phyloP scores from a whole-genome alignment of 495 filamentous ascomycete species.

The Tuber indicum region DNA sequence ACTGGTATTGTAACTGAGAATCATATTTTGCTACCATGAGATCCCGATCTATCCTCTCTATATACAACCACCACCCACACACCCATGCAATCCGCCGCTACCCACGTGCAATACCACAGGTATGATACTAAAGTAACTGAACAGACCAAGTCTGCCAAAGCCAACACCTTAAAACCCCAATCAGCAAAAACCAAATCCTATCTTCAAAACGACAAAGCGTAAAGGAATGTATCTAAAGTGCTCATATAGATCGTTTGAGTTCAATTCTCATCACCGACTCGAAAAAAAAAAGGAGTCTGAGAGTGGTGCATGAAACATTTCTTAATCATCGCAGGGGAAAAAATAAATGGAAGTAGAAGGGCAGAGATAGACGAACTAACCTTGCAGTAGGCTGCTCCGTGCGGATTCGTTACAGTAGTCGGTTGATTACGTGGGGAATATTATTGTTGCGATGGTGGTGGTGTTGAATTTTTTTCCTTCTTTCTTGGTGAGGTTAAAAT shows the following conservation, averaged over 20 bases:
- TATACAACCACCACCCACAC: background rate
- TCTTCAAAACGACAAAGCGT: background rate
- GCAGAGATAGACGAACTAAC: background rate
- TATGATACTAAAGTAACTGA: too few relatives aligned
- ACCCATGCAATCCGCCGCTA: background rate
- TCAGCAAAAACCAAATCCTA: background rate
- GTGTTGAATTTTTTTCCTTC: background rate
- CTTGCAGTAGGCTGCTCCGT: background rate
- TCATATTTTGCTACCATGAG: background rate
- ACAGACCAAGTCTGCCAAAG: background rate
- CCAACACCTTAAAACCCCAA: background rate
- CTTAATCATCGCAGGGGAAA: background rate
- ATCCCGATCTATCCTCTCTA: background rate
- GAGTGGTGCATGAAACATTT: constrained; percentile 7
- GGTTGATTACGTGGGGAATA: too few relatives aligned
- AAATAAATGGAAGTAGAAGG: background rate
- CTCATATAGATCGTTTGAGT: constrained; percentile 4
- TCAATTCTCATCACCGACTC: constrained; percentile 4
- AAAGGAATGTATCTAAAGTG: background rate
- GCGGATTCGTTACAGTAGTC: background rate
- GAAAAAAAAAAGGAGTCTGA: background rate
- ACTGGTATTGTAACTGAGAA: background rate
- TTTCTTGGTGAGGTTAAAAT: background rate
- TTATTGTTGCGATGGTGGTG: background rate
- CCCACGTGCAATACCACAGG: background rate